These are phyloP conservation scores for Colletotrichum australisinense DNA, from an alignment of 2,329 filamentous ascomycete species.

Conservation along the genomic window DNA sequence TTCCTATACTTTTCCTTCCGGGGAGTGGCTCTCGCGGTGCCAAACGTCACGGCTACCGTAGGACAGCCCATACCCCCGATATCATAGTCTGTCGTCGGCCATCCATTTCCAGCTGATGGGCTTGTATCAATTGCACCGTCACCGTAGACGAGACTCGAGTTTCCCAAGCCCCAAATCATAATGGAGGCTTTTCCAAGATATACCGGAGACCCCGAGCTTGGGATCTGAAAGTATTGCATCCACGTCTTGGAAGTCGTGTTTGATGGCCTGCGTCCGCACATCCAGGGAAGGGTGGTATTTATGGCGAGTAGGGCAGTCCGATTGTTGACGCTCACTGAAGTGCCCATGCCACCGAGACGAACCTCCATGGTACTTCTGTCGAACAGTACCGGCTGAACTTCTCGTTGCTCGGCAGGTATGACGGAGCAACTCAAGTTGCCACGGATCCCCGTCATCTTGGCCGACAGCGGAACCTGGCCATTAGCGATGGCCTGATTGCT, in stretches of 20 bases:
- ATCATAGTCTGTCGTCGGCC: background rate
- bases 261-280: background rate
- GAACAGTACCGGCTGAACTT: background rate
- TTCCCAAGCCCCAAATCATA: constrained; percentile 35
- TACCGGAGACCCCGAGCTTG: constrained; percentile 28
- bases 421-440: constrained; percentile 38
- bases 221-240: constrained; percentile 39
- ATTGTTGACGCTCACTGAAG: background rate
- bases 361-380: background rate
- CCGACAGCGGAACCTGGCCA: constrained; percentile 29
- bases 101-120: background rate
- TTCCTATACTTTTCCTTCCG: constrained; percentile 15
- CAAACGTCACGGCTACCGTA: constrained; percentile 11
- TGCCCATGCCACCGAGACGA: constrained; percentile 8
- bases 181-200: constrained; percentile 40
- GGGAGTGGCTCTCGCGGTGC: background rate
- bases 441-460: constrained; percentile 36
- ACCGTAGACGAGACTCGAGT: constrained; percentile 22
- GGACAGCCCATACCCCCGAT: constrained; percentile 9
- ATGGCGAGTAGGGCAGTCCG: constrained; percentile 34
- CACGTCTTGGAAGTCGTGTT: constrained; percentile 13
- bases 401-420: constrained; percentile 30
- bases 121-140: constrained; percentile 38
- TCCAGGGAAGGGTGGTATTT: constrained; percentile 37
- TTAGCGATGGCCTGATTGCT: constrained; percentile 13